Percentiles rank a stretch among this genome's conserved stretches.
Evolutionary conservation across 805 yeast species (phyloP).

Genomic region (Wickerhamiella azymoides): DNA sequence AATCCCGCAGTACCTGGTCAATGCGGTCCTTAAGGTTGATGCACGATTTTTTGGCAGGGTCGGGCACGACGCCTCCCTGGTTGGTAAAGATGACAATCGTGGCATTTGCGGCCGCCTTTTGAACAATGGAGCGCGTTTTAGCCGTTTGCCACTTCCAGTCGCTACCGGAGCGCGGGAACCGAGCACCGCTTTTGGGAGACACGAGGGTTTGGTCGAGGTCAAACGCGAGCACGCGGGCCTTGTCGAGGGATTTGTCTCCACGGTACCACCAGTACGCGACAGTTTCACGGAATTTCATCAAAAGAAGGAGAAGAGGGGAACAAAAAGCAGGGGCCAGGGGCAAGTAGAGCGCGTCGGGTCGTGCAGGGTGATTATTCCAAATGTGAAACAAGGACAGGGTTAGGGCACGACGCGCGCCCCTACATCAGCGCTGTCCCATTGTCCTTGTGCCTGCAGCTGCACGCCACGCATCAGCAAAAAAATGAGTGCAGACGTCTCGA

Average conservation of each 20-base stretch:
- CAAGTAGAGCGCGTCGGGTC: no score
- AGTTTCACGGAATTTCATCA: neutral
- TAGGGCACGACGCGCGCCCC: neutral
- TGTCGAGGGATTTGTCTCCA: neutral
- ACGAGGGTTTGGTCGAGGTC: slow-evolving; percentile 79
- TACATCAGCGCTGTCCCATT: neutral
- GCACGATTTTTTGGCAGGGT: slow-evolving; percentile 25
- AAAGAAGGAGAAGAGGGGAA: no score
- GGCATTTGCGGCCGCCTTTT: slow-evolving; percentile 19
- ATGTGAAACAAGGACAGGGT: slow-evolving; percentile 2
- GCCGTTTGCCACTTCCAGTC: slow-evolving; percentile 62
- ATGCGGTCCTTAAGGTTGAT: slow-evolving; percentile 24
- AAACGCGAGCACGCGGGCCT: slow-evolving; percentile 43
- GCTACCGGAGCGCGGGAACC: slow-evolving; percentile 40
- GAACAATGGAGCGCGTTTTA: slow-evolving; percentile 10
- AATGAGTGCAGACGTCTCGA: slow-evolving; percentile 6
- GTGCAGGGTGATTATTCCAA: neutral
- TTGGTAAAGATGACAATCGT: slow-evolving; percentile 66
- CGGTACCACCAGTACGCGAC: slow-evolving; percentile 4
- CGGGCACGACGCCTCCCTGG: slow-evolving; percentile 53
- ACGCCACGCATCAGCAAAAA: neutral
- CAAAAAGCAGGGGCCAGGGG: no score
- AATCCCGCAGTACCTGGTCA: slow-evolving; percentile 28
- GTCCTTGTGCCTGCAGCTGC: neutral
- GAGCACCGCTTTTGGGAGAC: slow-evolving; percentile 45